Base-by-base conservation (phyloP, 2,329 filamentous ascomycete species). In the Stagonosporopsis cucurbitacearum region DNA sequence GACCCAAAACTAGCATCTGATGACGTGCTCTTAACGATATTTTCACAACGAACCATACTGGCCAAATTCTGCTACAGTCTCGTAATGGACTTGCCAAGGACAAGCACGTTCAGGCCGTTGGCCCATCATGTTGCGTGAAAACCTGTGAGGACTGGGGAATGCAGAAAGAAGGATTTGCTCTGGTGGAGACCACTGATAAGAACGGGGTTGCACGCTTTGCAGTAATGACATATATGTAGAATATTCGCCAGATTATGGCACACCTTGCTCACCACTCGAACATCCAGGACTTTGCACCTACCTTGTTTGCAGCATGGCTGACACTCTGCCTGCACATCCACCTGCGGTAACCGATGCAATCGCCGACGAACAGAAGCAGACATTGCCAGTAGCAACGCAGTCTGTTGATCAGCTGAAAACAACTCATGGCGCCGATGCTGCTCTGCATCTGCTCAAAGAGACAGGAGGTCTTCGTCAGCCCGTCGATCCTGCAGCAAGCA, bases 341-440 rank as follows among this genome's bases (percentile, higher is more conserved):
- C 9, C 32, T 37, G 26, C 19, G 3, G 32, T 25, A 13, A 20
- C 23, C 13, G 23, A 44, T 12, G 23, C 25, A 13, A 15, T 23
- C 25, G 11, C 19, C 23, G 19, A 30, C 8, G 41, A 45, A 15
- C 13, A n/a, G 3, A 40, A 39, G 35, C 51, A 49, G 17, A n/a
- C 17, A 33, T 33, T 35, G 28, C 20, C 45, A 12, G 19, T 26
- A 5, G 17, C 32, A 17, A 28, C 30, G n/a, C 51, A 32, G 5
- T 26, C n/a, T 13, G n/a, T 12, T 4, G 12, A 12, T 8, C 25
- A 35, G 12, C 15, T 9, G 3, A 25, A 35, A 8, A 19, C 20
- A 42, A 19, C 23, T 12, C 40, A 52, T 20, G 60, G 57, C 12
- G 47, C 47, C 11, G 62, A 60, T 54, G 57, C 56, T 19, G 60